Conservation (phyloP, 116 monocot genomes). For the Iris pallida region DNA sequence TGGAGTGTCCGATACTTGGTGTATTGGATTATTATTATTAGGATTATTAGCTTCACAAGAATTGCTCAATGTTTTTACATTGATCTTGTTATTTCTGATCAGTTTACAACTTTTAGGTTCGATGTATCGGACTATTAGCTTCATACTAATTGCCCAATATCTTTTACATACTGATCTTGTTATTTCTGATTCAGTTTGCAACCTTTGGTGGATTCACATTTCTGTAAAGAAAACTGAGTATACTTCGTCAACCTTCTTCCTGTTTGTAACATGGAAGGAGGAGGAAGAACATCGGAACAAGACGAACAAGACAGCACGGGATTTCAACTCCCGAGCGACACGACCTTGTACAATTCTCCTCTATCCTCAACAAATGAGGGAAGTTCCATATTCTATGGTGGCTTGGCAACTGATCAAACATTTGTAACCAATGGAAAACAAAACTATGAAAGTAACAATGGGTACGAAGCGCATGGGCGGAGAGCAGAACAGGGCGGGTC, state of each 20-base stretch:
- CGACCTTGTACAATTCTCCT: conserved; percentile 11
- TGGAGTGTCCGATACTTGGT: too few species aligned
- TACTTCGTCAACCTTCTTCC: background rate
- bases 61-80: background rate
- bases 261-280: conserved; percentile 23
- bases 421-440: background rate
- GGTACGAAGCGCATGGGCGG: background rate
- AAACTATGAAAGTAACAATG: background rate
- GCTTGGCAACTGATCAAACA: background rate
- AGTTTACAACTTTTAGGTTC: too few species aligned
- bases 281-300: conserved; percentile 1
- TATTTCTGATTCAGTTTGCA: too few species aligned
- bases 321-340: background rate
- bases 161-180: background rate
- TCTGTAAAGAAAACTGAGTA: background rate
- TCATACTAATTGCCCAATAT: background rate
- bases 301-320: conserved; percentile 4
- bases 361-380: background rate
- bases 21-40: background rate
- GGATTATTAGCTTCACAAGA: background rate
- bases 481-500: background rate
- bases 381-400: background rate
- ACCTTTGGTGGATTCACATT: conserved; percentile 10
- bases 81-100: background rate
- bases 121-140: background rate